phyloP scores from a whole-genome alignment of 169 alveolate species.

The Cryptosporidium sp. region DNA sequence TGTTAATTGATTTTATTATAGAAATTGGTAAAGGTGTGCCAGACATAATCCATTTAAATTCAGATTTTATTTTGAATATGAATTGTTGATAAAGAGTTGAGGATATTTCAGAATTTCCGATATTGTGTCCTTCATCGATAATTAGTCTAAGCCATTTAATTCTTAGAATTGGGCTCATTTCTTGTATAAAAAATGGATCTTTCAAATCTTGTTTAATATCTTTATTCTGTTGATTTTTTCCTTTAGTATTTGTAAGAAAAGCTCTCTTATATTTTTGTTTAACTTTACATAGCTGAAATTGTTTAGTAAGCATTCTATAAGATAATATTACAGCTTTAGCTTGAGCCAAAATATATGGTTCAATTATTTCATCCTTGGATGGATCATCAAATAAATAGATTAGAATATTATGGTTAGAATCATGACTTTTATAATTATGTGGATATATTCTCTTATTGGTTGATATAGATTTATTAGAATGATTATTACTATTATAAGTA shows the following conservation, averaged over 20 bases:
- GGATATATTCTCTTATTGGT: too few species aligned
- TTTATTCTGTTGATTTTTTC: neutral
- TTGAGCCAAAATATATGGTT: neutral
- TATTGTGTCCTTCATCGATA: conserved; percentile 64
- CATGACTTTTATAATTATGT: too few species aligned
- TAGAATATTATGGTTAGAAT: neutral
- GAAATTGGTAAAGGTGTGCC: conserved; percentile 70
- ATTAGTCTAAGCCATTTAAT: conserved; percentile 62
- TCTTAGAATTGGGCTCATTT: conserved; percentile 43
- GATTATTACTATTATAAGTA: neutral
- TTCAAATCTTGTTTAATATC: neutral
- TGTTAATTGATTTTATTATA: conserved; percentile 12
- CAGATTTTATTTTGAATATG: conserved; percentile 54
- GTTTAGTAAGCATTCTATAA: conserved; percentile 71
- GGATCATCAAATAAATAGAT: conserved; percentile 60
- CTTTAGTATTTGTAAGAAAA: neutral
- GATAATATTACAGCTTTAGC: conserved; percentile 37
- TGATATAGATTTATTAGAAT: neutral
- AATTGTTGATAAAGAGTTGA: conserved; percentile 64
- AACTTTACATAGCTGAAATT: conserved; percentile 46
- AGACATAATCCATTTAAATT: conserved; percentile 71
- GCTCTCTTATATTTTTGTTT: conserved; percentile 49
- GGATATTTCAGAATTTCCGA: conserved; percentile 54
- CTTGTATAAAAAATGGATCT: conserved; percentile 7
- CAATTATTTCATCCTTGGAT: conserved; percentile 8